phyloP scores from a whole-genome alignment of 176 grass and related monocot genomes.

The Avena eriantha region DNA sequence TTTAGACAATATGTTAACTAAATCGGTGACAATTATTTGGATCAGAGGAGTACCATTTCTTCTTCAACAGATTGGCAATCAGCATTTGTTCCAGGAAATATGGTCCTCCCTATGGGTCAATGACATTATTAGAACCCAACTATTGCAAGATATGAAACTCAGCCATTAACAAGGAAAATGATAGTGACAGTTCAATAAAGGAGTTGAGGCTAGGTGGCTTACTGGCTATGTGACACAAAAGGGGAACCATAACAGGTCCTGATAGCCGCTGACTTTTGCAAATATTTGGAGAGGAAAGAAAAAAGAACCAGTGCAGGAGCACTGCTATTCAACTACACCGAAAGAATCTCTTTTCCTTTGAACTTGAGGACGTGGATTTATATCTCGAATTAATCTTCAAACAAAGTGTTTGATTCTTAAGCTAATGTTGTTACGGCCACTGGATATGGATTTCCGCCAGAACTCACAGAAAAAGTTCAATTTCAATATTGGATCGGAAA shows the following conservation, averaged over 20 bases:
- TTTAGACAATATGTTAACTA: too few species aligned
- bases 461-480: neutral
- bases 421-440: neutral
- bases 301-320: neutral
- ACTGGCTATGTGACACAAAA: neutral
- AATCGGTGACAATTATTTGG: too few species aligned
- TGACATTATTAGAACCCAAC: neutral
- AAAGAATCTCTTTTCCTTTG: neutral
- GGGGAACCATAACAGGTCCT: neutral
- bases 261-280: neutral
- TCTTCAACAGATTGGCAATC: neutral
- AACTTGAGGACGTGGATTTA: neutral
- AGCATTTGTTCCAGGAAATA: neutral
- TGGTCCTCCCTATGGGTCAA: neutral
- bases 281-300: neutral
- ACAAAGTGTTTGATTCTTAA: neutral
- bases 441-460: neutral
- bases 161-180: neutral
- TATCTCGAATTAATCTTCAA: neutral
- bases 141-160: neutral
- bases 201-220: neutral
- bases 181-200: conserved; percentile 8
- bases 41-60: neutral
- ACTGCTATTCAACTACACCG: neutral
- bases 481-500: neutral